Evolutionary conservation across 2,329 filamentous ascomycete genomes (phyloP).

Genomic region (Fonsecaea pedrosoi): DNA sequence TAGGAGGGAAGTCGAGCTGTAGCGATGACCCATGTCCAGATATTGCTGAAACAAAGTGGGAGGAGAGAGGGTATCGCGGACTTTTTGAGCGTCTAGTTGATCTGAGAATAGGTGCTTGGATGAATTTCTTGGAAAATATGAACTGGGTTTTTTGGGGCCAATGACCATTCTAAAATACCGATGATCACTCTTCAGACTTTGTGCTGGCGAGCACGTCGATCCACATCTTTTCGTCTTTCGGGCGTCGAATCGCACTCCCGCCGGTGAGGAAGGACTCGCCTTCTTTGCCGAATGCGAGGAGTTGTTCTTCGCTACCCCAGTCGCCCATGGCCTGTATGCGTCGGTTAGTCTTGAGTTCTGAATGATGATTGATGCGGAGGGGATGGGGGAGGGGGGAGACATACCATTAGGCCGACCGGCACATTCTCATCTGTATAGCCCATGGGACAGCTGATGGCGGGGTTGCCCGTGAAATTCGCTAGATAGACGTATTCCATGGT

Average conservation of each 20-base stretch:
- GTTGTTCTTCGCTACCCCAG: constrained; percentile 59
- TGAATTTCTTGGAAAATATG: too few species aligned
- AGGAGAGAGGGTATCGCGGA: too few species aligned
- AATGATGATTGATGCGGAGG: neutral
- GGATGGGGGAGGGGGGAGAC: neutral
- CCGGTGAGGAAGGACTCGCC: constrained; percentile 46
- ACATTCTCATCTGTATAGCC: constrained; percentile 65
- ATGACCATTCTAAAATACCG: too few species aligned
- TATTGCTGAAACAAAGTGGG: too few species aligned
- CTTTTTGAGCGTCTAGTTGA: too few species aligned
- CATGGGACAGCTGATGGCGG: constrained; percentile 75
- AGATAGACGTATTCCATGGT: constrained; percentile 88
- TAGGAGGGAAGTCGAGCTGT: too few species aligned
- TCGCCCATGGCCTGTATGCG: constrained; percentile 55
- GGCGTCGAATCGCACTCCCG: constrained; percentile 47
- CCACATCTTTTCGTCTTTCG: constrained; percentile 50
- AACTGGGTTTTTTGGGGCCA: too few species aligned
- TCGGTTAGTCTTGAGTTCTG: constrained; percentile 6
- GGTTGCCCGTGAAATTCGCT: constrained; percentile 81
- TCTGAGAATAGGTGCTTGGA: too few species aligned
- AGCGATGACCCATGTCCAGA: too few species aligned
- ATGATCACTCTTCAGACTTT: constrained; percentile 32
- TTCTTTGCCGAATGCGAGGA: constrained; percentile 59
- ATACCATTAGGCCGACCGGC: constrained; percentile 60
- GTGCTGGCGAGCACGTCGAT: constrained; percentile 52